Conservation (phyloP, 1,139 yeast species). For the Scheffersomyces illinoinensis region DNA sequence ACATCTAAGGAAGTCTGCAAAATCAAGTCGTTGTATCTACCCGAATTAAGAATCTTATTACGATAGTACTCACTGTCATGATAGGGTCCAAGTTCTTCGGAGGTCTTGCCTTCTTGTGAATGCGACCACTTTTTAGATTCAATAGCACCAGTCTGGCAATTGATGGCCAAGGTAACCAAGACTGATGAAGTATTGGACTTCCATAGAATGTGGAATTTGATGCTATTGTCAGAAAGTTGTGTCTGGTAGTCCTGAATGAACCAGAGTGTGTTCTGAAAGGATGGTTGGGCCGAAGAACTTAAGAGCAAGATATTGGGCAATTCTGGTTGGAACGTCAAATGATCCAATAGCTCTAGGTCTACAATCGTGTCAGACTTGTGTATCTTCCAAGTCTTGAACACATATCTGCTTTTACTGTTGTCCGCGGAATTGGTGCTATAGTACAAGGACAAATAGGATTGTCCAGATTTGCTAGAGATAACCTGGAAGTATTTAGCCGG, state of each 20-base stretch:
- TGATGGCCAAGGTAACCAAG: conserved; percentile 21
- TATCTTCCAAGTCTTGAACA: conserved; percentile 24
- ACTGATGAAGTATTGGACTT: conserved; percentile 62
- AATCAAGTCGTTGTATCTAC: conserved; percentile 44
- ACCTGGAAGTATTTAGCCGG: conserved; percentile 34
- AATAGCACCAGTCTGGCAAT: conserved; percentile 18
- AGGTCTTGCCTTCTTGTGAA: conserved; percentile 5
- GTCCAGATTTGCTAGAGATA: conserved; percentile 7
- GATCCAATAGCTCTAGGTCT: conserved; percentile 27
- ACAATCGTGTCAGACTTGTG: conserved; percentile 15
- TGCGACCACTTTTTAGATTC: conserved; percentile 19
- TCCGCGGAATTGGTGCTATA: conserved; percentile 10
- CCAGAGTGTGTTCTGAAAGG: conserved; percentile 38
- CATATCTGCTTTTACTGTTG: conserved; percentile 21
- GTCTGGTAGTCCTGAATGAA: conserved; percentile 39
- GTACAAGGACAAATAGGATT: conserved; percentile 18
- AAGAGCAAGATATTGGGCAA: conserved; percentile 19
- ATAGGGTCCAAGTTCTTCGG: conserved; percentile 24
- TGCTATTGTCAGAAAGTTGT: conserved; percentile 25
- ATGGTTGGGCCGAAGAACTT: conserved; percentile 1
- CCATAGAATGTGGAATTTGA: conserved; percentile 49
- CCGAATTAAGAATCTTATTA: conserved; percentile 48
- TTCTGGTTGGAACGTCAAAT: conserved; percentile 28
- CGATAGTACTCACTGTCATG: conserved; percentile 39
- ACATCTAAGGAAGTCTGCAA: conserved; percentile 42